Evolutionary conservation across 129 eudicot species (phyloP).

Genomic region (Pseudognaphalium luteoalbum): DNA sequence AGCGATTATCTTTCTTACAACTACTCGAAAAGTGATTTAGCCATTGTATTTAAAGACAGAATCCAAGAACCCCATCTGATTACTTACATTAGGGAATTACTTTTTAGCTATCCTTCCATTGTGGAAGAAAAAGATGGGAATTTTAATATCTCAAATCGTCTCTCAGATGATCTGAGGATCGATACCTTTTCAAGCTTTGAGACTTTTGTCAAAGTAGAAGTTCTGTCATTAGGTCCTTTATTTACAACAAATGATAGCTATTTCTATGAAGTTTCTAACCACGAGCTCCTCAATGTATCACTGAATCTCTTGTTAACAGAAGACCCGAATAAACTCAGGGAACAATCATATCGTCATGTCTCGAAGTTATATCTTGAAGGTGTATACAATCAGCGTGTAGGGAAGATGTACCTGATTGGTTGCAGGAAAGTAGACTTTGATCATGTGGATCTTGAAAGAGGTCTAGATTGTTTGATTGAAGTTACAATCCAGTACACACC

Average conservation of each 20-base stretch:
- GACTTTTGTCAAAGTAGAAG: conserved; percentile 32
- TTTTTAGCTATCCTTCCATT: conserved; percentile 23
- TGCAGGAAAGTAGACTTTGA: conserved; percentile 40
- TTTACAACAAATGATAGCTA: conserved; percentile 11
- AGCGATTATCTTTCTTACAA: conserved; percentile 32
- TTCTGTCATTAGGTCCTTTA: conserved; percentile 34
- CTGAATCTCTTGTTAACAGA: conserved; percentile 36
- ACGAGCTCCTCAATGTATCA: conserved; percentile 33
- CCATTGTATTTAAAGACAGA: conserved; percentile 26
- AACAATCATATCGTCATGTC: conserved; percentile 32
- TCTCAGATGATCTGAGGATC: conserved; percentile 23
- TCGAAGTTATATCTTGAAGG: conserved; percentile 43
- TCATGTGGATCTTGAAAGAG: conserved; percentile 36
- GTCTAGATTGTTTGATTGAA: conserved; percentile 42
- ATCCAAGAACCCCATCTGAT: conserved; percentile 24
- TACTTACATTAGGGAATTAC: conserved; percentile 20
- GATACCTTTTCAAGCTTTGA: conserved; percentile 20
- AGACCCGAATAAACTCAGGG: conserved; percentile 23
- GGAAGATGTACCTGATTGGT: conserved; percentile 33
- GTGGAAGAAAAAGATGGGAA: conserved; percentile 15
- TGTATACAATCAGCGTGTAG: conserved; percentile 31
- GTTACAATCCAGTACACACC: conserved; percentile 38
- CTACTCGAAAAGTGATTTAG: conserved; percentile 33
- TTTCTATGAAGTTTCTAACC: conserved; percentile 15
- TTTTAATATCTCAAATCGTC: conserved; percentile 4